phyloP scores from a whole-genome alignment of 2,329 filamentous ascomycete genomes.

The Ophiostoma sp. region DNA sequence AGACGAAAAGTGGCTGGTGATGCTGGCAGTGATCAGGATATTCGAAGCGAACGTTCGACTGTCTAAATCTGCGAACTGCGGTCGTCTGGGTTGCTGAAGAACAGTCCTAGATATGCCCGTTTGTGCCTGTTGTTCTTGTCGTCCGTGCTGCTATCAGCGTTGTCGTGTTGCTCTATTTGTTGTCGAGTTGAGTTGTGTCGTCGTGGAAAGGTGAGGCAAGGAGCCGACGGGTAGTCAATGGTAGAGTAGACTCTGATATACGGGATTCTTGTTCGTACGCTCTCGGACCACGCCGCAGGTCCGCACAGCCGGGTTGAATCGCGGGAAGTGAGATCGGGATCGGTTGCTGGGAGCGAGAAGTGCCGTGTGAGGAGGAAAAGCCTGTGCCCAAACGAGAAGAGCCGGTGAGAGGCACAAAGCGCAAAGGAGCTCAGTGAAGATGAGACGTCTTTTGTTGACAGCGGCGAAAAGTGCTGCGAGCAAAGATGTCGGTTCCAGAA shows the following conservation, averaged over 20 bases:
- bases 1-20: background rate
- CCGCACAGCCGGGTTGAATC: background rate
- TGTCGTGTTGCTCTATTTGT: background rate
- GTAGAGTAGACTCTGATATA: background rate
- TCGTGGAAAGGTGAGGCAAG: background rate
- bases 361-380: background rate
- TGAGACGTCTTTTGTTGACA: background rate
- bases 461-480: background rate
- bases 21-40: background rate
- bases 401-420: background rate
- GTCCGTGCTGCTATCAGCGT: background rate
- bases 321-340: background rate
- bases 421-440: slow-evolving; percentile 6
- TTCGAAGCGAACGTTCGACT: background rate
- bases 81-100: background rate
- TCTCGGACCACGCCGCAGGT: background rate
- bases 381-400: background rate
- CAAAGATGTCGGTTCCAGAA: background rate
- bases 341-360: background rate
- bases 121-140: background rate
- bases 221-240: background rate
- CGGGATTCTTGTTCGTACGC: background rate
- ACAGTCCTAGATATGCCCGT: background rate
- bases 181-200: background rate
- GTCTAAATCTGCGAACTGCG: background rate